Evolutionary conservation across 2,329 filamentous ascomycete species (phyloP).

Genomic region (Aspergillus thermomutatus): DNA sequence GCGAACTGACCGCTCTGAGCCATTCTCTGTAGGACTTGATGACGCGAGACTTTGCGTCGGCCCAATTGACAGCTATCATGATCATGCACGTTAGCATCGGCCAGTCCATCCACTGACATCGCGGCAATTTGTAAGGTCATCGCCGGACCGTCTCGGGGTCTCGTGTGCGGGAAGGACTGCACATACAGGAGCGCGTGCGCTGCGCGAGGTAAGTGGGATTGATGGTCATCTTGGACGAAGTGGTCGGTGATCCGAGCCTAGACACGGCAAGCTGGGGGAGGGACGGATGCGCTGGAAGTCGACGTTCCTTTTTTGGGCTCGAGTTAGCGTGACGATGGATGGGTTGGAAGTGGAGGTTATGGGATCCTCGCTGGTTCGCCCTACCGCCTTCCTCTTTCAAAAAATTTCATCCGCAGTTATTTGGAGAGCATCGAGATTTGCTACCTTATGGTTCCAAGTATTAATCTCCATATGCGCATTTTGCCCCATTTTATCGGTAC

Average conservation of each 20-base stretch:
- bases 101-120: constrained; percentile 17
- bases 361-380: background rate
- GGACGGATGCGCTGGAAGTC: constrained; percentile 13
- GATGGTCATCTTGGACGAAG: constrained; percentile 66
- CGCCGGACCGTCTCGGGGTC: constrained; percentile 17
- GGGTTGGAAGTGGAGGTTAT: constrained; percentile 14
- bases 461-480: constrained; percentile 4
- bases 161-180: constrained; percentile 1
- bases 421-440: constrained; percentile 8
- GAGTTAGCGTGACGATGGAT: constrained; percentile 20
- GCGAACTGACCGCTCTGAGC: constrained; percentile 81
- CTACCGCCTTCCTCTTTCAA: constrained; percentile 40
- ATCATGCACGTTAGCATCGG: constrained; percentile 22
- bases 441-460: background rate
- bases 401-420: constrained; percentile 28
- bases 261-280: constrained; percentile 6
- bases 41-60: constrained; percentile 82
- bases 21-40: constrained; percentile 89
- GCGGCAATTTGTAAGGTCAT: constrained; percentile 18
- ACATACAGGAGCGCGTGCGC: constrained; percentile 73
- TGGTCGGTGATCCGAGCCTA: background rate
- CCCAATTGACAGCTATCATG: constrained; percentile 75
- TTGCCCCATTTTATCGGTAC: constrained; percentile 5
- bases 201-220: constrained; percentile 89
- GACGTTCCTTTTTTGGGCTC: constrained; percentile 23